Conservation (phyloP, 1,284 basidiomycete genomes). For the Trametes pubescens region DNA sequence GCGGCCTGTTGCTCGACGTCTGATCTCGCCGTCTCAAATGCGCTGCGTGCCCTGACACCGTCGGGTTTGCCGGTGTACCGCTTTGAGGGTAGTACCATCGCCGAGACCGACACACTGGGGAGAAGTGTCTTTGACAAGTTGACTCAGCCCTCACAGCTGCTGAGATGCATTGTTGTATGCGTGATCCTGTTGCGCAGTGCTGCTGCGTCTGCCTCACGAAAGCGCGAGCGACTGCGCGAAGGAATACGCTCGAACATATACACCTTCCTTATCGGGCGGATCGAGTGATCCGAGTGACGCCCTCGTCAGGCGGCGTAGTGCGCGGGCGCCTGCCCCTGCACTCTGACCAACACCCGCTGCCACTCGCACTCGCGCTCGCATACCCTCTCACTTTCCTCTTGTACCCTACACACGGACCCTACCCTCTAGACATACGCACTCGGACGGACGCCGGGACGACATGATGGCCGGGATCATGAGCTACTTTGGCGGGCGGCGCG, state of each 20-base stretch:
- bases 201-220: neutral
- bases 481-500: conserved; percentile 82
- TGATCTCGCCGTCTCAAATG: too few species aligned
- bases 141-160: neutral
- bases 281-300: conserved; percentile 40
- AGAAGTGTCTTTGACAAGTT: too few species aligned
- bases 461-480: conserved; percentile 92
- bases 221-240: conserved; percentile 6
- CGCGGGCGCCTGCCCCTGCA: conserved; percentile 26
- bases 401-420: conserved; percentile 3
- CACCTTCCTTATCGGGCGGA: conserved; percentile 44
- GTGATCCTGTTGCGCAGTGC: neutral
- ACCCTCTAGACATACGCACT: conserved; percentile 3
- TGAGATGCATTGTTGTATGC: neutral
- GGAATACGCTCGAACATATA: conserved; percentile 25
- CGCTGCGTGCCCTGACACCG: too few species aligned
- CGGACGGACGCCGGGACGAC: conserved; percentile 6
- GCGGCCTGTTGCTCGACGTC: too few species aligned
- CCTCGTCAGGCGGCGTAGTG: conserved; percentile 11
- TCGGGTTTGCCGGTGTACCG: too few species aligned
- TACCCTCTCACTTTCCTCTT: conserved; percentile 4
- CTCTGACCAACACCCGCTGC: conserved; percentile 29
- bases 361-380: conserved; percentile 14
- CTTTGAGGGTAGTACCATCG: neutral
- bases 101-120: neutral